Evolutionary conservation across 140 eudicot species (phyloP).

Genomic region (Anethum foeniculum): DNA sequence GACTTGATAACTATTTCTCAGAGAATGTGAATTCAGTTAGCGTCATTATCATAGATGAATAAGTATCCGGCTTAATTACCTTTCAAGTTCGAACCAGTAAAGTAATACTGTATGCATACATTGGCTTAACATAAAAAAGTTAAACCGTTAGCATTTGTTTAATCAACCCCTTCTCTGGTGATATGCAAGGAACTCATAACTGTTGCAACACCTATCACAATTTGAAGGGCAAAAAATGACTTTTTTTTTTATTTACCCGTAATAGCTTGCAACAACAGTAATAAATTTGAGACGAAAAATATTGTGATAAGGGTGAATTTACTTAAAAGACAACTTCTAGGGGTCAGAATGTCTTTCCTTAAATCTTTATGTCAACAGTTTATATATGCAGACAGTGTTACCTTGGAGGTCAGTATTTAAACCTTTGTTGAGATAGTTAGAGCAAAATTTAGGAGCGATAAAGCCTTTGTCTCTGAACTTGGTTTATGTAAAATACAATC

Average conservation of each 20-base stretch:
- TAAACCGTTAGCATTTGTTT: background rate
- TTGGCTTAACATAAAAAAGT: background rate
- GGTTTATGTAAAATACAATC: background rate
- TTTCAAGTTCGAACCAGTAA: background rate
- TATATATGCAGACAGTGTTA: background rate
- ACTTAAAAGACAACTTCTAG: background rate
- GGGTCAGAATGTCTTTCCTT: background rate
- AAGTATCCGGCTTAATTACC: background rate
- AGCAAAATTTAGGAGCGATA: background rate
- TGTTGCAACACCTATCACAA: background rate
- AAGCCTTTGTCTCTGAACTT: slow-evolving; percentile 1
- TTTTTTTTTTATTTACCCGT: background rate
- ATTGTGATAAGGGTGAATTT: background rate
- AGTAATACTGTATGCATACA: background rate
- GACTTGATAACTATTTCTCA: background rate
- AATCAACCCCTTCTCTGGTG: background rate
- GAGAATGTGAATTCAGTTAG: background rate
- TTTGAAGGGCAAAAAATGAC: background rate
- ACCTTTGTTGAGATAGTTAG: background rate
- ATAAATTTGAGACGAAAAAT: background rate
- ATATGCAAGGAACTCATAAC: background rate
- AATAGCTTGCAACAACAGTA: background rate
- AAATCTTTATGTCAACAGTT: background rate
- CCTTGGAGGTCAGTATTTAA: background rate
- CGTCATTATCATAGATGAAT: background rate